phyloP scores from a whole-genome alignment of 768 basidiomycete genomes.

The Arthromyces matolae region DNA sequence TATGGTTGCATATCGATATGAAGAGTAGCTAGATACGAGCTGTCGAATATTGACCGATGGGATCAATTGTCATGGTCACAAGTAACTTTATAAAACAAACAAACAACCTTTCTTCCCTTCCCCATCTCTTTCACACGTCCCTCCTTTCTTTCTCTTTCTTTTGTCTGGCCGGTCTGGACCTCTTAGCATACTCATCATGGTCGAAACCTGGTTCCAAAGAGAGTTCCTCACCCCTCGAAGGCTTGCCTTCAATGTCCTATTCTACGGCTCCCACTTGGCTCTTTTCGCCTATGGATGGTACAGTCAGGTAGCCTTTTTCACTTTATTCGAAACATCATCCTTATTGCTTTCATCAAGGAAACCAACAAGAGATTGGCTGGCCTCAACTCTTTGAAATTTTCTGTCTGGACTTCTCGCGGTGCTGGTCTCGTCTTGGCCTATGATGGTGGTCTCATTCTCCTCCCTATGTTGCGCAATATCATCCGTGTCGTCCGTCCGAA shows the following conservation, averaged over 20 bases:
- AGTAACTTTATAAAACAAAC: constrained; percentile 11
- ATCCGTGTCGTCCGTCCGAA: constrained; percentile 80
- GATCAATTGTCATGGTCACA: constrained; percentile 33
- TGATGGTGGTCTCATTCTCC: constrained; percentile 79
- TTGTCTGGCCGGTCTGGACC: constrained; percentile 56
- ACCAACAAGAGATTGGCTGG: constrained; percentile 61
- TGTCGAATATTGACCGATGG: constrained; percentile 23
- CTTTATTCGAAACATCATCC: not conserved
- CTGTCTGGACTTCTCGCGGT: constrained; percentile 88
- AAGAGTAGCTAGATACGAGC: constrained; percentile 46
- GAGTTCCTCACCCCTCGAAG: constrained; percentile 64
- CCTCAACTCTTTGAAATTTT: constrained; percentile 76
- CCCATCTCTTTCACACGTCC: constrained; percentile 16
- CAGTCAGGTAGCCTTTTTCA: constrained; percentile 52
- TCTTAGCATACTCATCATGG: constrained; percentile 40
- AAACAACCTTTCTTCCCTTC: constrained; percentile 10
- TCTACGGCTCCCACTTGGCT: constrained; percentile 72
- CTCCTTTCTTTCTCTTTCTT: constrained; percentile 22
- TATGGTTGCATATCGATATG: constrained; percentile 96
- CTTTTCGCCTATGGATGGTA: constrained; percentile 89
- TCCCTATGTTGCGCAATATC: constrained; percentile 88
- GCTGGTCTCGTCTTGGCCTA: constrained; percentile 89
- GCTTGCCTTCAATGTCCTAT: constrained; percentile 71
- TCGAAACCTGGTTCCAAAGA: constrained; percentile 66
- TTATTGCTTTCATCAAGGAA: constrained; percentile 33